phyloP scores from a whole-genome alignment of 768 basidiomycete genomes.

The Phlegmacium glaucopus region DNA sequence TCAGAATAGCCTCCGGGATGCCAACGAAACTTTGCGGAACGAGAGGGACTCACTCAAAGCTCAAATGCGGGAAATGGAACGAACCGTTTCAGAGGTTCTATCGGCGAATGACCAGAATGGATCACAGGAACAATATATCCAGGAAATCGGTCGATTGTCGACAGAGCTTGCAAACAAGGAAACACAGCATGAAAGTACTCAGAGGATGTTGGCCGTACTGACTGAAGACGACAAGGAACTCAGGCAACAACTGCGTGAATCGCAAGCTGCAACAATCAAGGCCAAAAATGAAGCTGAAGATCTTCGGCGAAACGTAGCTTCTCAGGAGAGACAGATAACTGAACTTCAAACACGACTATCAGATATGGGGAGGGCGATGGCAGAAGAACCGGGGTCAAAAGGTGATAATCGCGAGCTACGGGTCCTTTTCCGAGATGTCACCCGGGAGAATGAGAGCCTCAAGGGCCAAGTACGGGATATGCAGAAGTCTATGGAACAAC shows the following conservation, averaged over 20 bases:
- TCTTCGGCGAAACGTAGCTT: constrained; percentile 17
- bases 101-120: constrained; percentile 21
- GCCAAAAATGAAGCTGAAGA: constrained; percentile 21
- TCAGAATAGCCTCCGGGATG: constrained; percentile 22
- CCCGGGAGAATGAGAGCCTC: constrained; percentile 37
- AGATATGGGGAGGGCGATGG: constrained; percentile 31
- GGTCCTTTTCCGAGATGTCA: constrained; percentile 35
- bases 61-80: constrained; percentile 26
- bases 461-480: constrained; percentile 33
- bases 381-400: constrained; percentile 15
- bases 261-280: constrained; percentile 19
- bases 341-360: constrained; percentile 24
- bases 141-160: constrained; percentile 25
- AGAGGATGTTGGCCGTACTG: constrained; percentile 26
- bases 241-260: constrained; percentile 19
- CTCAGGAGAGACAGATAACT: constrained; percentile 26
- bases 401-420: constrained; percentile 31
- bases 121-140: constrained; percentile 23
- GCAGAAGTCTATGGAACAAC: constrained; percentile 32
- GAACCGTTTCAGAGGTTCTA: constrained; percentile 23
- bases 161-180: constrained; percentile 20
- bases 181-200: constrained; percentile 26
- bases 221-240: constrained; percentile 25
- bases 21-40: constrained; percentile 18
- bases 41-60: constrained; percentile 26